Conservation (phyloP, 495 filamentous ascomycete genomes). For the Penicillium odoratum region DNA sequence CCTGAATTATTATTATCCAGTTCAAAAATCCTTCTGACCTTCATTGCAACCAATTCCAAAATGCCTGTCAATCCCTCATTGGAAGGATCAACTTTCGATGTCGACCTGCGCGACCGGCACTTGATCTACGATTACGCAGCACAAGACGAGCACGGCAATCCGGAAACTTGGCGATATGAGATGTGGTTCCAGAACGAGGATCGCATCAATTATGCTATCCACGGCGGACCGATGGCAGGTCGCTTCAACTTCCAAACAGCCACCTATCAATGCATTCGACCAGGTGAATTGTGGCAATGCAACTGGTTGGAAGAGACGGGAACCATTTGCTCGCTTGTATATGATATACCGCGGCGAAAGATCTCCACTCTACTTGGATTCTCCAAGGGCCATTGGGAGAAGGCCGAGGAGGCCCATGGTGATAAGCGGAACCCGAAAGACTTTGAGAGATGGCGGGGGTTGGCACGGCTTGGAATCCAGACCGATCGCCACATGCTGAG, state of each 20-base stretch:
- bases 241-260: constrained; percentile 39
- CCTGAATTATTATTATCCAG: no score
- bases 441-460: constrained; percentile 33
- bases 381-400: constrained; percentile 41
- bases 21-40: no score
- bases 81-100: constrained; percentile 30
- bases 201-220: constrained; percentile 44
- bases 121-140: constrained; percentile 44
- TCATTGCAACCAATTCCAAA: constrained; percentile 2
- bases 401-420: constrained; percentile 34
- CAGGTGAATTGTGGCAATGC: constrained; percentile 40
- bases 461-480: constrained; percentile 36
- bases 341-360: constrained; percentile 31
- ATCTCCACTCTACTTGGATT: constrained; percentile 39
- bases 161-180: constrained; percentile 46
- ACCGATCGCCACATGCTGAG: constrained; percentile 37
- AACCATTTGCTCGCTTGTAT: constrained; percentile 40
- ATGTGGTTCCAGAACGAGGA: constrained; percentile 46
- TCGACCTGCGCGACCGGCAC: constrained; percentile 39
- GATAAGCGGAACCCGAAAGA: constrained; percentile 38
- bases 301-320: constrained; percentile 46
- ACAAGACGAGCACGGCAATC: constrained; percentile 28
- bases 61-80: constrained; percentile 32
- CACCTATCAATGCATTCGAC: constrained; percentile 41
- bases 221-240: constrained; percentile 43